Evolutionary conservation across 2,329 filamentous ascomycete species (phyloP).

Genomic region (Seiridium unicorne): DNA sequence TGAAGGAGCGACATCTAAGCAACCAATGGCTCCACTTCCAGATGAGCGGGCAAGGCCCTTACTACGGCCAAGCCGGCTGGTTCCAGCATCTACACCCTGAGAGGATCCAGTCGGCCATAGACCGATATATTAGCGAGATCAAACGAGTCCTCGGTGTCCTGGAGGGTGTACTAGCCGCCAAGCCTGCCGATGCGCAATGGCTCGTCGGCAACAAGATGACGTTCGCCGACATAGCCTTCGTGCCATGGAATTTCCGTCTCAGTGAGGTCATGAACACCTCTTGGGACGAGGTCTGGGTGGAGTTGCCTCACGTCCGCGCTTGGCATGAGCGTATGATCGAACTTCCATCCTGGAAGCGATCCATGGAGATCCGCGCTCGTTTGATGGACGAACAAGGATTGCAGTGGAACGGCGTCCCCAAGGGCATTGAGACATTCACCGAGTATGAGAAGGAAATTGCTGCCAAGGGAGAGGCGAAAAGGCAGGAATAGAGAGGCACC

Average conservation of each 20-base stretch:
- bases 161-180: constrained; percentile 33
- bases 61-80: constrained; percentile 45
- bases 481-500: too few relatives aligned
- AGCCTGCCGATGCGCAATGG: constrained; percentile 12
- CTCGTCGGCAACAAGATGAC: constrained; percentile 17
- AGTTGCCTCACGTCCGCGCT: constrained; percentile 22
- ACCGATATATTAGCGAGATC: constrained; percentile 42
- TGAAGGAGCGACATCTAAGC: constrained; percentile 32
- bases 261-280: constrained; percentile 15
- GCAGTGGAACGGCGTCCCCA: constrained; percentile 32
- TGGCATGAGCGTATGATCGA: constrained; percentile 34
- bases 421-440: constrained; percentile 27
- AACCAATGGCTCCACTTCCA: constrained; percentile 46
- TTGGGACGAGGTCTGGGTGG: constrained; percentile 23
- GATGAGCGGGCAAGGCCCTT: constrained; percentile 43
- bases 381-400: constrained; percentile 36
- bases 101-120: constrained; percentile 36
- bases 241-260: constrained; percentile 11
- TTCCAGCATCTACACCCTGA: constrained; percentile 39
- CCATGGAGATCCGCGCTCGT: constrained; percentile 26
- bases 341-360: constrained; percentile 29
- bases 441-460: constrained; percentile 26
- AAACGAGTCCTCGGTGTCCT: constrained; percentile 42
- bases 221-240: constrained; percentile 18
- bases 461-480: not conserved